Evolutionary conservation across 73 alveolate species (phyloP).

Genomic region (Symbiodinium pilosum): DNA sequence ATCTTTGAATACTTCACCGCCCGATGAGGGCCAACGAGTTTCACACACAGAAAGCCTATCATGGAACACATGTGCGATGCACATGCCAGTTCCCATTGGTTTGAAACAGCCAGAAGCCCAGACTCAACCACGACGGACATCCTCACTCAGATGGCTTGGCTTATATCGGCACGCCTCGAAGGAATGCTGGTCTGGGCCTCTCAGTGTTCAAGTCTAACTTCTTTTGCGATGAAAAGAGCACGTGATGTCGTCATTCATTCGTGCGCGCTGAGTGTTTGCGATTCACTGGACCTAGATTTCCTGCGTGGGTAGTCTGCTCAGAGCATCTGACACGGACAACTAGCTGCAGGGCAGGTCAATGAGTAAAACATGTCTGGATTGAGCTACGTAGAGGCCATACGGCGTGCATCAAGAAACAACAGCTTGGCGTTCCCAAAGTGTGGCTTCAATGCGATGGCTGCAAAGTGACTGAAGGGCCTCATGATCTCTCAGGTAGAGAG

Average conservation of each 20-base stretch:
- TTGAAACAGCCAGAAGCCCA: not conserved
- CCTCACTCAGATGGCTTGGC: no score
- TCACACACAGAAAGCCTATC: not conserved
- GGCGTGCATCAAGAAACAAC: no score
- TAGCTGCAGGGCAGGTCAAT: no score
- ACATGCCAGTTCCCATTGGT: not conserved
- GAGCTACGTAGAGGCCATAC: no score
- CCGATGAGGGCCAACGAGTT: conserved; percentile 8
- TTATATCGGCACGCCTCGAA: no score
- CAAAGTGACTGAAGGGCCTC: not conserved
- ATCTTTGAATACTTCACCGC: not conserved
- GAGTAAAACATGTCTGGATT: no score
- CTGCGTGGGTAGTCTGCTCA: no score
- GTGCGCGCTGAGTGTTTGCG: no score
- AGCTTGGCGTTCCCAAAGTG: no score
- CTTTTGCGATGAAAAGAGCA: not conserved
- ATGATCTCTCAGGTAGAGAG: not conserved
- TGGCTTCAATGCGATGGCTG: not conserved
- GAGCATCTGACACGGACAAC: no score
- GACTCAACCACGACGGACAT: not conserved
- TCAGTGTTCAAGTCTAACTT: not conserved
- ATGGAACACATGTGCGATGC: not conserved
- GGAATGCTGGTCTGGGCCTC: not conserved
- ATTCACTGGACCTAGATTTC: no score
- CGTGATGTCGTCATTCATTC: not conserved